Base-by-base conservation (phyloP, 192 early-diverging fungal genomes). In the Phycomyces nitens region DNA sequence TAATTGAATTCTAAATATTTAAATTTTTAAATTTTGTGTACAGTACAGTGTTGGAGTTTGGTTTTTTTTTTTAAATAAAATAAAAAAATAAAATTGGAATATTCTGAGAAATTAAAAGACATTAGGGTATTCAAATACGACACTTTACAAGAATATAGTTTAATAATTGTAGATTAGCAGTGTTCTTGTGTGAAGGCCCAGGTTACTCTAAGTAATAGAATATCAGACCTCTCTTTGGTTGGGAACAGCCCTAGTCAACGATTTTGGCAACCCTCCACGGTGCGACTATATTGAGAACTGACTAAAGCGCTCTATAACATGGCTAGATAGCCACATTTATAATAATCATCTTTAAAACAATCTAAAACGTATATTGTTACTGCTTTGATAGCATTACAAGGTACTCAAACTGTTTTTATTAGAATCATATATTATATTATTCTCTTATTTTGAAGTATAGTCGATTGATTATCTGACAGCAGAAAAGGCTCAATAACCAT, bases 371-470 rank as follows among this genome's bases (percentile, higher is more conserved):
- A 53, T 53, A 34, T 53, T 53, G 10, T 24, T 53, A 53, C n/a
- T n/a, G n/a, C n/a, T 53, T 22, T 22, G 21, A 53, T 53, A 53
- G 21, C 51, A 53, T 53, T 24, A 53, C 20, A 53, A 53, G 21
- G 51, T 53, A 12, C 3, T 18, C 51, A 21, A 53, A 53, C 51
- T 53, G 23, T 53, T 53, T 53, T 53, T 53, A 53, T 53, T 53
- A 53, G 21, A 53, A 53, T 53, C 51, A 53, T 53, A 2, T 23
- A 53, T 53, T 53, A 21, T 53, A 53, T 53, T 53, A 53, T 53
- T 53, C 51, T 4, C 0, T 53, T 53, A 53, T 53, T 53, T 53
- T 53, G 51, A 53, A n/a, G n/a, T n/a, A n/a, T n/a, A n/a, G n/a
- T 53, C 51, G 20, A 21, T 53, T 0, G 24, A 53, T 53, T 22